Percentiles rank a stretch among this genome's conserved stretches.
Conservation (phyloP, 2,329 filamentous ascomycete genomes). For the Ustulina deusta region DNA sequence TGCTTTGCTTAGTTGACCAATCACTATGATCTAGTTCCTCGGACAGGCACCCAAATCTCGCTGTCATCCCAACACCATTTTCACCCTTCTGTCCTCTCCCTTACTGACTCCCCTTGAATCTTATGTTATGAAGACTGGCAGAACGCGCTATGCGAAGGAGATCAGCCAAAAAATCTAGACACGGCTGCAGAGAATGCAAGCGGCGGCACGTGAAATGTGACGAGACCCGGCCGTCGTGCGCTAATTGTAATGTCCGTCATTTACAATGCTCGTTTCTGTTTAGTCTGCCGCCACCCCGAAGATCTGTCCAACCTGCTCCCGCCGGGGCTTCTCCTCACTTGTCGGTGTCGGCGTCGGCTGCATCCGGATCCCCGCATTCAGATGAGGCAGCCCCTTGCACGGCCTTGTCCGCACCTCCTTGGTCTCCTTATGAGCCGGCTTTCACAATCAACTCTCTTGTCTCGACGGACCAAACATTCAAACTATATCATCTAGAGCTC, state of each 20-base stretch:
- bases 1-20: too few species aligned
- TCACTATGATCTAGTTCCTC: too few species aligned
- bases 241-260: conserved; percentile 55
- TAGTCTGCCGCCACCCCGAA: conserved; percentile 25
- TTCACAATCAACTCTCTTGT: conserved; percentile 12
- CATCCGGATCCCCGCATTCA: neutral
- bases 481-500: conserved; percentile 55
- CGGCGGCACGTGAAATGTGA: conserved; percentile 53
- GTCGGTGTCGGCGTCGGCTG: too few species aligned
- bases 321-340: neutral
- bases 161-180: conserved; percentile 41
- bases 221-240: conserved; percentile 56
- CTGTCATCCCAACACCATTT: neutral
- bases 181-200: conserved; percentile 44
- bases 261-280: conserved; percentile 52
- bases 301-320: neutral
- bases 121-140: neutral
- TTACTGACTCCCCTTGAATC: neutral
- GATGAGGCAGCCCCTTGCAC: neutral
- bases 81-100: neutral
- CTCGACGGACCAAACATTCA: conserved; percentile 47
- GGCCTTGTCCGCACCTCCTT: neutral
- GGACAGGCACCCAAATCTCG: too few species aligned
- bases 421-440: neutral
- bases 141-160: conserved; percentile 16